These are phyloP conservation scores for Dothidotthia symphoricarpi DNA, from an alignment of 2,329 filamentous ascomycete species.

Conservation along the genomic window DNA sequence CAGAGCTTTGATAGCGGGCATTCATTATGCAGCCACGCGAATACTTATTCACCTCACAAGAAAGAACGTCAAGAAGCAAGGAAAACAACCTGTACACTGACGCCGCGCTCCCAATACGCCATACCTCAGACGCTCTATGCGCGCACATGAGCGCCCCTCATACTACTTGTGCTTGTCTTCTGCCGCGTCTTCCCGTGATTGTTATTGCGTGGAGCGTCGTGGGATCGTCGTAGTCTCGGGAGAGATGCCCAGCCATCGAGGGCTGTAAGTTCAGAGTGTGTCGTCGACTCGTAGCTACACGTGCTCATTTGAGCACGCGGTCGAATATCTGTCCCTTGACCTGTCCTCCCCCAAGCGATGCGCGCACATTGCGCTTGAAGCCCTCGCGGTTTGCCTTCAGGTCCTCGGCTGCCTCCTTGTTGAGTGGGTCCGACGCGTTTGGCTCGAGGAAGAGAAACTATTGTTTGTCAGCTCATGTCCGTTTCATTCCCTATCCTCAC, in stretches of 20 bases:
- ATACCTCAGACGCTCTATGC: constrained; percentile 22
- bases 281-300: too few species aligned
- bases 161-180: too few species aligned
- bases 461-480: constrained; percentile 11
- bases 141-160: too few species aligned
- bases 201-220: too few species aligned
- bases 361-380: constrained; percentile 88
- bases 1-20: too few species aligned
- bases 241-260: not conserved
- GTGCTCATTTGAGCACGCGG: constrained; percentile 65
- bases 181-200: too few species aligned
- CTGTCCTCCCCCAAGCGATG: constrained; percentile 75
- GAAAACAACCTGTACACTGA: constrained; percentile 20
- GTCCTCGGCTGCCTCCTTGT: constrained; percentile 96
- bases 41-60: not conserved
- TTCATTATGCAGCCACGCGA: not conserved
- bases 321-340: constrained; percentile 76
- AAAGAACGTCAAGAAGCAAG: constrained; percentile 4
- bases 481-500: not conserved
- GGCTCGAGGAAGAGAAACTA: constrained; percentile 97
- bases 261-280: not conserved
- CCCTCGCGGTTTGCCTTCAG: constrained; percentile 78
- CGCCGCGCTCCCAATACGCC: constrained; percentile 33
- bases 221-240: too few species aligned
- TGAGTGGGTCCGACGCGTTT: constrained; percentile 94